Percentiles rank a stretch among this genome's conserved stretches.
Conservation (phyloP, 192 early-diverging fungal genomes). For the Podila minutissima region DNA sequence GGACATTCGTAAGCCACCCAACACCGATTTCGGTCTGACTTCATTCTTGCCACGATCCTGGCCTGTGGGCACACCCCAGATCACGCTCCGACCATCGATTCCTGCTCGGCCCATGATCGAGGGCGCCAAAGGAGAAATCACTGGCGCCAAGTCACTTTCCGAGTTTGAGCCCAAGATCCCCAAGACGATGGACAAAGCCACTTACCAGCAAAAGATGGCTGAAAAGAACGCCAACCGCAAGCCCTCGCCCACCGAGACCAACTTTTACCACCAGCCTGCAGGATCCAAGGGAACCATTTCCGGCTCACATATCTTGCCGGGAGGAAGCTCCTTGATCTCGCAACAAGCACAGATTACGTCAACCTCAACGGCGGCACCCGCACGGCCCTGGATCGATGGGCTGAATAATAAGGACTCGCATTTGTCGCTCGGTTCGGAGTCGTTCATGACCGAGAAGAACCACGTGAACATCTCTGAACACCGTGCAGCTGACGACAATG, state of each 20-base stretch:
- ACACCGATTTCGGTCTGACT: slow-evolving; percentile 44
- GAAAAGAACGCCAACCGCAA: slow-evolving; percentile 48
- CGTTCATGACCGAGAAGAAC: slow-evolving; percentile 35
- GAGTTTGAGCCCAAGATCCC: slow-evolving; percentile 52
- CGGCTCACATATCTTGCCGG: slow-evolving; percentile 19
- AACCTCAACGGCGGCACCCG: not conserved
- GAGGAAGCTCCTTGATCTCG: slow-evolving; percentile 6
- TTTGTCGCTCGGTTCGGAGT: slow-evolving; percentile 22
- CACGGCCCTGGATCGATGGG: slow-evolving; percentile 43
- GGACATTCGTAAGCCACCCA: slow-evolving; percentile 48
- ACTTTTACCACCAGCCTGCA: slow-evolving; percentile 41
- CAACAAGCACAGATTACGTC: slow-evolving; percentile 23
- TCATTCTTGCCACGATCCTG: slow-evolving; percentile 28
- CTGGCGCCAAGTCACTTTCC: slow-evolving; percentile 37
- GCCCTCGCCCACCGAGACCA: not conserved
- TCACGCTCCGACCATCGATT: slow-evolving; percentile 15
- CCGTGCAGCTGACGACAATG: not conserved
- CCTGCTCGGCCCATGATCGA: slow-evolving; percentile 16
- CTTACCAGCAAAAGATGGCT: slow-evolving; percentile 40
- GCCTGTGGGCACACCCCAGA: slow-evolving; percentile 43
- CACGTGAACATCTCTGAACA: not conserved
- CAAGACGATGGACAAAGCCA: slow-evolving; percentile 49
- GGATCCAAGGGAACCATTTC: slow-evolving; percentile 22
- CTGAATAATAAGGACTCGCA: slow-evolving; percentile 28
- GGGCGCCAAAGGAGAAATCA: slow-evolving; percentile 5